Conservation (phyloP, 805 yeast species). For the Candida railenensis region DNA sequence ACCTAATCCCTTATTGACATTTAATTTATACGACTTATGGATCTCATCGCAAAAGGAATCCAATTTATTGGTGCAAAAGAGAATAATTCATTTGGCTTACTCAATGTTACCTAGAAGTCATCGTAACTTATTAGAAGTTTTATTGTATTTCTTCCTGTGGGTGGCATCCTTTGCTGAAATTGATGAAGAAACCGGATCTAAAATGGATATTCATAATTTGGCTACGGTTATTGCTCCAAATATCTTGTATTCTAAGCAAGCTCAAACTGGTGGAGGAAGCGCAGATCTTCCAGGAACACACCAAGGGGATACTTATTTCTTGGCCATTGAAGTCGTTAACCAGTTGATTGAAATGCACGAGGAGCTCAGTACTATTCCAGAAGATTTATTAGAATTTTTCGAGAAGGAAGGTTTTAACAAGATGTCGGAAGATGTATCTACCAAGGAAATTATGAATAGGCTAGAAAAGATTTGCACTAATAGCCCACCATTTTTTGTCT, state of each 20-base stretch:
- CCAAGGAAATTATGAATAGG: slow-evolving; percentile 37
- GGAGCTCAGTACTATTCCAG: slow-evolving; percentile 75
- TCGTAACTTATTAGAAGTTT: slow-evolving; percentile 83
- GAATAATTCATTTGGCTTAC: slow-evolving; percentile 62
- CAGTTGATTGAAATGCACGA: slow-evolving; percentile 79
- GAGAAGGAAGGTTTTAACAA: slow-evolving; percentile 42
- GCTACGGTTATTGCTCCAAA: slow-evolving; percentile 97
- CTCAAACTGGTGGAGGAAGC: slow-evolving; percentile 8
- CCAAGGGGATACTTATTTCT: slow-evolving; percentile 70
- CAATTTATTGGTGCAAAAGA: slow-evolving; percentile 45
- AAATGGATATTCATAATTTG: slow-evolving; percentile 93
- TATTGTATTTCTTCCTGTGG: slow-evolving; percentile 87
- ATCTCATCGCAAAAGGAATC: slow-evolving; percentile 58
- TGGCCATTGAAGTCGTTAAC: slow-evolving; percentile 89
- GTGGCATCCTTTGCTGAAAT: slow-evolving; percentile 92
- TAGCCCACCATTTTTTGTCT: slow-evolving; percentile 27
- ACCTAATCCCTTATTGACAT: slow-evolving; percentile 88
- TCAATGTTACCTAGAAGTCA: slow-evolving; percentile 78
- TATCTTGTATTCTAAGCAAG: slow-evolving; percentile 62
- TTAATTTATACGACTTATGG: slow-evolving; percentile 75
- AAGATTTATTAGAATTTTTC: slow-evolving; percentile 52
- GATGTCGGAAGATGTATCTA: slow-evolving; percentile 17
- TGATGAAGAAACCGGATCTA: slow-evolving; percentile 82
- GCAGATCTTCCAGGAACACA: slow-evolving; percentile 18
- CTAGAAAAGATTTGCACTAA: slow-evolving; percentile 33